phyloP scores from a whole-genome alignment of 768 basidiomycete species.

The Multifurca ochricompacta region DNA sequence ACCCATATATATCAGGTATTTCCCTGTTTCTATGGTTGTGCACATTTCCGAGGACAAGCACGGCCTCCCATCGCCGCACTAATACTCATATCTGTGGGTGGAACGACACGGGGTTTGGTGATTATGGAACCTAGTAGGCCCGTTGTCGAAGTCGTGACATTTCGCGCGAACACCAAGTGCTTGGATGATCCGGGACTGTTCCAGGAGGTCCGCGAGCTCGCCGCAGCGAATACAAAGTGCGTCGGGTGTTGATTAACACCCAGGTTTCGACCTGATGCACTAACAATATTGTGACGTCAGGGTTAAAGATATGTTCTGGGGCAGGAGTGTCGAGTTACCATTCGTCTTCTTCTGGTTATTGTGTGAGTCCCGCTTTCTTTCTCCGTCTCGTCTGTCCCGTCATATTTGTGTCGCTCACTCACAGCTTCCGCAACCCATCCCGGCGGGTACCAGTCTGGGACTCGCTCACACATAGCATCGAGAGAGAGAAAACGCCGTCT shows the following conservation, averaged over 20 bases:
- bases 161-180: constrained; percentile 2
- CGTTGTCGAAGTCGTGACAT: constrained; percentile 2
- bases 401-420: too few relatives aligned
- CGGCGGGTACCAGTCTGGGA: constrained; percentile 4
- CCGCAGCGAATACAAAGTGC: background rate
- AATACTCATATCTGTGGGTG: too few relatives aligned
- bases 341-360: background rate
- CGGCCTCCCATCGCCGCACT: too few relatives aligned
- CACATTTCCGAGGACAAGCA: too few relatives aligned
- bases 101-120: too few relatives aligned
- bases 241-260: background rate
- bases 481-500: background rate
- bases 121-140: background rate
- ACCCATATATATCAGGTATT: too few relatives aligned
- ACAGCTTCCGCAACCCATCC: too few relatives aligned
- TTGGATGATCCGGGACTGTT: background rate
- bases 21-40: too few relatives aligned
- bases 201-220: constrained; percentile 1
- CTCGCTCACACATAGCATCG: background rate
- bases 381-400: too few relatives aligned
- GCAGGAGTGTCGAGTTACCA: background rate
- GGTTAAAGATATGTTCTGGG: constrained; percentile 2
- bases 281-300: background rate
- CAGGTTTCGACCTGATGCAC: background rate
- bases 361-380: background rate